Conservation (phyloP, 2,329 filamentous ascomycete genomes). For the Ceratocystis harringtonii region DNA sequence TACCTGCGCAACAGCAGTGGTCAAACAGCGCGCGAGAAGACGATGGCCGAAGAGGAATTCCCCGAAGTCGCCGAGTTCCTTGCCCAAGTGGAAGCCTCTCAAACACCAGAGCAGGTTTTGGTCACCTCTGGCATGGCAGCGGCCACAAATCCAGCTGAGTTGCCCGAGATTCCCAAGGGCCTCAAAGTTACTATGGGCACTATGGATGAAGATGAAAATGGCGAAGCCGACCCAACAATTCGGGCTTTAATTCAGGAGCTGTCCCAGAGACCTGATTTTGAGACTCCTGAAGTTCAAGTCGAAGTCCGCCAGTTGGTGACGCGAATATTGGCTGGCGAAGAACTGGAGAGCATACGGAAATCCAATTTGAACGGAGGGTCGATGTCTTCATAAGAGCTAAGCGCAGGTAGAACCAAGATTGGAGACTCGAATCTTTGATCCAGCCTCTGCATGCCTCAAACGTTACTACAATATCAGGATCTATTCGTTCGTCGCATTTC, state of each 20-base stretch:
- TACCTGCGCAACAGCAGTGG: constrained; percentile 55
- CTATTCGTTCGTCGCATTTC: not conserved
- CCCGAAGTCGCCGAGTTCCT: constrained; percentile 64
- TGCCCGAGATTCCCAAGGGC: constrained; percentile 44
- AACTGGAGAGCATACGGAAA: constrained; percentile 32
- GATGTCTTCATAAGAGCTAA: not conserved
- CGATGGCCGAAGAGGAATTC: constrained; percentile 63
- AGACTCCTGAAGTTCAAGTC: constrained; percentile 63
- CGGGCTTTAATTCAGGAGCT: constrained; percentile 77
- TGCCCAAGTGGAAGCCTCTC: constrained; percentile 24
- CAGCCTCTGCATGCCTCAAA: not conserved
- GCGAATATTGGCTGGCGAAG: constrained; percentile 59
- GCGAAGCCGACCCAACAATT: constrained; percentile 64
- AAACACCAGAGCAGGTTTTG: constrained; percentile 18
- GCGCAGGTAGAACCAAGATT: not conserved
- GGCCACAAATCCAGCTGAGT: not conserved
- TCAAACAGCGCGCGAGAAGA: constrained; percentile 65
- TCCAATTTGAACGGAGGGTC: not conserved
- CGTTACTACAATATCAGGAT: not conserved
- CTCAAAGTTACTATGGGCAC: constrained; percentile 65
- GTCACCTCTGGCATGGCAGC: constrained; percentile 4
- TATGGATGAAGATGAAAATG: constrained; percentile 41
- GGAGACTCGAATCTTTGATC: too few species aligned
- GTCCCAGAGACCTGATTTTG: constrained; percentile 68
- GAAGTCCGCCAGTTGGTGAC: constrained; percentile 65